Evolutionary conservation across 1,284 basidiomycete species (phyloP).

Genomic region (Tilletia setariae): DNA sequence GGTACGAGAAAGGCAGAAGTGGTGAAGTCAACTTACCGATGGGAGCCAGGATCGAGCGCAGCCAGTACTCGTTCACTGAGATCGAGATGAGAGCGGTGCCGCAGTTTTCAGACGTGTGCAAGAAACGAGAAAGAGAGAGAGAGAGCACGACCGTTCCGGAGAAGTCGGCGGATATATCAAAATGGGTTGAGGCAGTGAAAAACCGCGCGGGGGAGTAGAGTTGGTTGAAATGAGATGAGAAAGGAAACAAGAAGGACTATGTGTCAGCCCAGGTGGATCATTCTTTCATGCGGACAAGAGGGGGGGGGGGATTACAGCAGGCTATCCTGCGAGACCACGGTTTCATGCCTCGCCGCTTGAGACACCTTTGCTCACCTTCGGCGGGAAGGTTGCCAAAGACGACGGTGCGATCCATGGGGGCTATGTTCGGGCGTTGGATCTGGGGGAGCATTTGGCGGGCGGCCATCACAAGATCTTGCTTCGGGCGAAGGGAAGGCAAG

Average conservation of each 20-base stretch:
- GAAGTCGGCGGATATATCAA: too few species aligned
- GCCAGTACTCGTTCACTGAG: conserved; percentile 24
- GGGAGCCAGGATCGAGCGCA: conserved; percentile 21
- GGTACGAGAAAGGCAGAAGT: background rate
- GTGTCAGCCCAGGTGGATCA: background rate
- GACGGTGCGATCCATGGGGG: conserved; percentile 8
- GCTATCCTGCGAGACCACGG: background rate
- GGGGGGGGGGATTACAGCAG: too few species aligned
- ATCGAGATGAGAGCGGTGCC: background rate
- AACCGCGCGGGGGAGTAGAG: background rate
- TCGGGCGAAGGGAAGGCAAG: too few species aligned
- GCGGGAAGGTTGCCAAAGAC: conserved; percentile 5
- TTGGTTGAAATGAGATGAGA: background rate
- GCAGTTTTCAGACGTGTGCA: too few species aligned
- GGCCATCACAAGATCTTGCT: background rate
- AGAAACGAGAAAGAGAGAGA: too few species aligned
- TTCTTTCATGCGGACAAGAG: too few species aligned
- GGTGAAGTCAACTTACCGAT: conserved; percentile 19
- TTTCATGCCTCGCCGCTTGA: too few species aligned
- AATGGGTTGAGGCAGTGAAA: background rate
- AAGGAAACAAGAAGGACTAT: background rate
- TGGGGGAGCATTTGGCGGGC: background rate
- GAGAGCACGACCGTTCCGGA: too few species aligned
- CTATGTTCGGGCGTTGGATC: background rate
- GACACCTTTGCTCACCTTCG: conserved; percentile 8